A percentile compares a stretch with the other conserved stretches of the same genome.
Evolutionary conservation across 768 basidiomycete species (phyloP).

Genomic region (Collybia mongolica): DNA sequence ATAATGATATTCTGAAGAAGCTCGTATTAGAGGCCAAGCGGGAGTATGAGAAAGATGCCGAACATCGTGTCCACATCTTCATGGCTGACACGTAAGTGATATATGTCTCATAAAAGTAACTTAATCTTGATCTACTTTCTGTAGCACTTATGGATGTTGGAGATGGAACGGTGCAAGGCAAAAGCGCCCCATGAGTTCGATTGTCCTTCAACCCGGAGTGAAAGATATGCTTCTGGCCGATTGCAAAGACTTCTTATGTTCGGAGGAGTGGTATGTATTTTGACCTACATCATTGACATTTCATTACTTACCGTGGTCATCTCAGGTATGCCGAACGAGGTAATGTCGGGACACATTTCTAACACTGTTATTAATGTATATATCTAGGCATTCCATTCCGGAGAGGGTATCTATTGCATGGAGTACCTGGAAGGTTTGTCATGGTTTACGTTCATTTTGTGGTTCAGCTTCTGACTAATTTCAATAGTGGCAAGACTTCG

Average conservation of each 20-base stretch:
- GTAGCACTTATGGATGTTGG: slow-evolving; percentile 74
- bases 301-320: slow-evolving; percentile 15
- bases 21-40: slow-evolving; percentile 85
- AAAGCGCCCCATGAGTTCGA: slow-evolving; percentile 91
- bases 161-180: slow-evolving; percentile 87
- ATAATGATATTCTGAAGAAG: slow-evolving; percentile 84
- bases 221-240: slow-evolving; percentile 90
- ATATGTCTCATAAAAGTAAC: background rate
- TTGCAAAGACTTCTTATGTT: slow-evolving; percentile 81
- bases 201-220: slow-evolving; percentile 85
- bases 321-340: slow-evolving; percentile 88
- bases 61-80: slow-evolving; percentile 87
- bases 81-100: slow-evolving; percentile 80
- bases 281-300: slow-evolving; percentile 6
- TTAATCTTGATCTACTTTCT: background rate
- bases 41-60: slow-evolving; percentile 88
- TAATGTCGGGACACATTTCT: slow-evolving; percentile 15
- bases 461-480: slow-evolving; percentile 13
- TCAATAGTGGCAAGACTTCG: slow-evolving; percentile 76
- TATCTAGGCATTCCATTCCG: slow-evolving; percentile 80
- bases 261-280: slow-evolving; percentile 75
- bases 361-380: slow-evolving; percentile 11
- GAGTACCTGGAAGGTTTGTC: slow-evolving; percentile 78
- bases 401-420: slow-evolving; percentile 80
- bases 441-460: slow-evolving; percentile 1